These are phyloP conservation scores for Atkinsonella texensis DNA, from an alignment of 2,329 filamentous ascomycete species.

Conservation along the genomic window DNA sequence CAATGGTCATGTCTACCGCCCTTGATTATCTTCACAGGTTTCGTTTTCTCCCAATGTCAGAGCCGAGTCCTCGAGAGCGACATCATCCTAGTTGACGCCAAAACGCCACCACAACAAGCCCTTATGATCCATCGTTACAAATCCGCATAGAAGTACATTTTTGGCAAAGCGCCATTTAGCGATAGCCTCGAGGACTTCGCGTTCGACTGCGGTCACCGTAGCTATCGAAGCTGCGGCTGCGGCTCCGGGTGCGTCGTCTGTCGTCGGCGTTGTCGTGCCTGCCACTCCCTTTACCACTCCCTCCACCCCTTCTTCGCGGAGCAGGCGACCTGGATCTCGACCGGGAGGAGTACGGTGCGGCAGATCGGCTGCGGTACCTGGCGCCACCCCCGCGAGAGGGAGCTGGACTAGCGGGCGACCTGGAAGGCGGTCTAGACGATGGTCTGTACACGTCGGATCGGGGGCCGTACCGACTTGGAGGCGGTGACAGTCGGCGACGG, in stretches of 20 bases:
- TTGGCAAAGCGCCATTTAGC: constrained; percentile 11
- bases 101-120: constrained; percentile 1
- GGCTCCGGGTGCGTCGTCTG: constrained; percentile 35
- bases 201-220: constrained; percentile 28
- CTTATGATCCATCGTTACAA: not conserved
- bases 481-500: constrained; percentile 26
- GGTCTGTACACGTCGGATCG: constrained; percentile 50
- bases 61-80: not conserved
- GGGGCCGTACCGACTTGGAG: constrained; percentile 25
- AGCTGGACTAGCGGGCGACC: constrained; percentile 31
- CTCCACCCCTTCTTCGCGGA: constrained; percentile 21
- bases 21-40: too few species aligned
- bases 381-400: constrained; percentile 19
- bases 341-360: constrained; percentile 32
- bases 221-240: constrained; percentile 35
- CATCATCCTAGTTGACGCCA: not conserved
- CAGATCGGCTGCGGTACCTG: constrained; percentile 34
- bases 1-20: too few species aligned
- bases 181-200: constrained; percentile 25
- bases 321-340: constrained; percentile 31
- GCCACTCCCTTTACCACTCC: constrained; percentile 20
- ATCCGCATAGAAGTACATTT: not conserved
- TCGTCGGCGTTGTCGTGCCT: constrained; percentile 5
- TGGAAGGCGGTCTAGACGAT: constrained; percentile 34
- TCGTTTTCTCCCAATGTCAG: too few species aligned